Evolutionary conservation across 139 green algal species (phyloP).

Genomic region (Coelastrella sp.): DNA sequence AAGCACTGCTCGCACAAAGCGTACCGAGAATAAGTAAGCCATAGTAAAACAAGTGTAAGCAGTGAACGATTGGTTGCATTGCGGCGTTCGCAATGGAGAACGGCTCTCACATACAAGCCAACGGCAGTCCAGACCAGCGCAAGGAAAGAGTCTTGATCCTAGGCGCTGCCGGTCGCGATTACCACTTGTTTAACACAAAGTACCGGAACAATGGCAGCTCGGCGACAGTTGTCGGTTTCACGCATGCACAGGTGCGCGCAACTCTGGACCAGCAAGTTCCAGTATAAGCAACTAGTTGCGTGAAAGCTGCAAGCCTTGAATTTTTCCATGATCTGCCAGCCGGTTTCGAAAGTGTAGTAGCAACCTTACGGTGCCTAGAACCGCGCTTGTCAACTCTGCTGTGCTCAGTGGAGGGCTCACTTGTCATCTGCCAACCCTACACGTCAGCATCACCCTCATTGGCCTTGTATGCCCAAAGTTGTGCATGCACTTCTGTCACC

Average conservation of each 20-base stretch:
- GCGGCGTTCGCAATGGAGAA: not conserved
- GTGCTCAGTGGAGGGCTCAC: too few species aligned
- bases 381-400: too few species aligned
- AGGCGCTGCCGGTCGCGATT: constrained; percentile 52
- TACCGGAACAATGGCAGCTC: constrained; percentile 25
- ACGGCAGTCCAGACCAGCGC: not conserved
- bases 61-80: not conserved
- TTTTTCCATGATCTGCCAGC: not conserved
- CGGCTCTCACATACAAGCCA: not conserved
- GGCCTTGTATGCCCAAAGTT: too few species aligned
- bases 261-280: too few species aligned
- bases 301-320: not conserved
- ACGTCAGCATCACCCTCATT: too few species aligned
- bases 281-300: not conserved
- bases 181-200: constrained; percentile 62
- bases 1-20: too few species aligned
- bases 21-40: too few species aligned
- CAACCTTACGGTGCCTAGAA: too few species aligned
- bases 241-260: constrained; percentile 55
- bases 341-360: too few species aligned
- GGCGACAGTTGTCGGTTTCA: constrained; percentile 56
- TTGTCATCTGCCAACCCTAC: too few species aligned
- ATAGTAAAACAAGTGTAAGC: not conserved
- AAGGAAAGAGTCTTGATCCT: not conserved
- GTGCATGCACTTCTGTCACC: too few species aligned